phyloP scores from a whole-genome alignment of 108 stramenopile species.

The Bacterosira constricta region DNA sequence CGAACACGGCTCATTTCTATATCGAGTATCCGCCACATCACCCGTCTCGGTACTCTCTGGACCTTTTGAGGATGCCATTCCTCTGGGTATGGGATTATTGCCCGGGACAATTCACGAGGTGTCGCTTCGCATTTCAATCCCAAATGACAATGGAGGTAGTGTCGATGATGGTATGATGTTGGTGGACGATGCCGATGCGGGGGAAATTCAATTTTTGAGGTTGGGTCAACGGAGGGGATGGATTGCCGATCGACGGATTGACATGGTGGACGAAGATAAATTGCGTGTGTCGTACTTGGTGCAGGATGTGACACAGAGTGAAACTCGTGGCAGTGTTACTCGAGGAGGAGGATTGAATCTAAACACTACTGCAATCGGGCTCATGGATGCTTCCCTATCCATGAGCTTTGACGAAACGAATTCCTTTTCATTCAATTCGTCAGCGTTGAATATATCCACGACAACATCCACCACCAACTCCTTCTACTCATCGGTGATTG shows the following conservation, averaged over 20 bases:
- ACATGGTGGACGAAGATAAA: slow-evolving; percentile 24
- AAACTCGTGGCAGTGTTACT: neutral
- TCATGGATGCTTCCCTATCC: slow-evolving; percentile 6
- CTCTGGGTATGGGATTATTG: slow-evolving; percentile 57
- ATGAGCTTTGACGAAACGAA: slow-evolving; percentile 24
- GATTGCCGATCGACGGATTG: slow-evolving; percentile 63
- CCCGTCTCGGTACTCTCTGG: slow-evolving; percentile 77
- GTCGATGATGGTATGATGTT: slow-evolving; percentile 16
- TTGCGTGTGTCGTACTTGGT: slow-evolving; percentile 45
- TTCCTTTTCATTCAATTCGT: slow-evolving; percentile 19
- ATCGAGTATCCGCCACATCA: slow-evolving; percentile 65
- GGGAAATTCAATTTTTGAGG: slow-evolving; percentile 56
- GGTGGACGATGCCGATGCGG: slow-evolving; percentile 42
- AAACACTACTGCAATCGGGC: neutral
- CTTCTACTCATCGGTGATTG: slow-evolving; percentile 27
- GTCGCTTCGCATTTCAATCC: slow-evolving; percentile 52
- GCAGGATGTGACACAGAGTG: slow-evolving; percentile 56
- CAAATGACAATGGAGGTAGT: slow-evolving; percentile 11
- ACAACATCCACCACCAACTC: slow-evolving; percentile 25
- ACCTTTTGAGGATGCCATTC: slow-evolving; percentile 68
- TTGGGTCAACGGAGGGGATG: slow-evolving; percentile 72
- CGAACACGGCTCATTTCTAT: slow-evolving; percentile 66
- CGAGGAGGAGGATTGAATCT: too few species aligned
- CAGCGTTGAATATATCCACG: slow-evolving; percentile 21
- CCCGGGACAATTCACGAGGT: slow-evolving; percentile 78